Evolutionary conservation across 495 filamentous ascomycete genomes (phyloP).

Genomic region (Penicillium tannophilum): DNA sequence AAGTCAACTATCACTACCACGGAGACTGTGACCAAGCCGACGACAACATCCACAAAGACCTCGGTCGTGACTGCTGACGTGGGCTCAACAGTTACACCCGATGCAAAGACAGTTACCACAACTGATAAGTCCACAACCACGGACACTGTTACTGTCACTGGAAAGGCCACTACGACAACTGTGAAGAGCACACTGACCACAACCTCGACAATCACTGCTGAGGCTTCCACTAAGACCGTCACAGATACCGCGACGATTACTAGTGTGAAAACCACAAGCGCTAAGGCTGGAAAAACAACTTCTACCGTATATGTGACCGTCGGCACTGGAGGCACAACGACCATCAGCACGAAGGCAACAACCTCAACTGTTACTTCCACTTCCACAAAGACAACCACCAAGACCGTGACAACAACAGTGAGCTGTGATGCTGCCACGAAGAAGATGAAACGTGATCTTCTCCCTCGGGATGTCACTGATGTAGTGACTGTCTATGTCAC

Average conservation of each 20-base stretch:
- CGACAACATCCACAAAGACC: slow-evolving; percentile 8
- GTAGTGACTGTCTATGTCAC: slow-evolving; percentile 10
- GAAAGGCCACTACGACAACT: slow-evolving; percentile 8
- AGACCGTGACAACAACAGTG: slow-evolving; percentile 9
- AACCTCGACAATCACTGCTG: slow-evolving; percentile 4
- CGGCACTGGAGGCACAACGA: slow-evolving; percentile 7
- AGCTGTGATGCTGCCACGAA: slow-evolving; percentile 8
- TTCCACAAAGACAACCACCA: slow-evolving; percentile 6
- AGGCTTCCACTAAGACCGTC: slow-evolving; percentile 1
- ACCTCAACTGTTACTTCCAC: slow-evolving; percentile 10
- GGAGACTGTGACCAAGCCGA: slow-evolving; percentile 1
- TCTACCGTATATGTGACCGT: not conserved
- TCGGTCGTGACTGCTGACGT: slow-evolving; percentile 8
- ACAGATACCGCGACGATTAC: slow-evolving; percentile 1
- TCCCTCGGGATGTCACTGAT: not conserved
- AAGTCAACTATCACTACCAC: slow-evolving; percentile 8
- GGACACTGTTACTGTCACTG: slow-evolving; percentile 1
- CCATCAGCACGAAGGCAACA: slow-evolving; percentile 12
- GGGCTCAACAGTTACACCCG: slow-evolving; percentile 5
- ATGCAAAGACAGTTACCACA: slow-evolving; percentile 2
- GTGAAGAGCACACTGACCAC: slow-evolving; percentile 10
- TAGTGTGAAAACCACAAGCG: slow-evolving; percentile 8
- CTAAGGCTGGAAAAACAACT: slow-evolving; percentile 1
- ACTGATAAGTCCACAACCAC: slow-evolving; percentile 10
- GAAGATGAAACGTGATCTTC: slow-evolving; percentile 9